Conservation (phyloP, 192 early-diverging fungal genomes). For the Backusella westeae region DNA sequence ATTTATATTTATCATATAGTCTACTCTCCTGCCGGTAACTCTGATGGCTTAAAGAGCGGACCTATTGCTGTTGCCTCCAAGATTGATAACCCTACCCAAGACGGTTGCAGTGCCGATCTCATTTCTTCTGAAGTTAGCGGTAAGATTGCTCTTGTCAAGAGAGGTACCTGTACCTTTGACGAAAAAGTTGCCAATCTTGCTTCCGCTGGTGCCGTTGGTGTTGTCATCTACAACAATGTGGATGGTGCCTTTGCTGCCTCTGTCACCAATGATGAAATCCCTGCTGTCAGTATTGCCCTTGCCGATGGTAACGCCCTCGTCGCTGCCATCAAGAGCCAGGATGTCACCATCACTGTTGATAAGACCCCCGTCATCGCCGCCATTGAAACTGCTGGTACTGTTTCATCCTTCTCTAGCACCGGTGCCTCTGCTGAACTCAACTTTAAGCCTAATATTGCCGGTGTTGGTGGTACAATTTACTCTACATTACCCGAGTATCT, state of each 20-base stretch:
- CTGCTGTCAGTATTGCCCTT: constrained; percentile 48
- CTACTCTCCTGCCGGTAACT: background rate
- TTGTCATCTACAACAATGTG: constrained; percentile 62
- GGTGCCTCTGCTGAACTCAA: constrained; percentile 71
- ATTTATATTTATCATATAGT: background rate
- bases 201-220: constrained; percentile 61
- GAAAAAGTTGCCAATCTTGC: constrained; percentile 57
- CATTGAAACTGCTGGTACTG: constrained; percentile 54
- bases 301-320: constrained; percentile 53
- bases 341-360: constrained; percentile 45
- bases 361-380: constrained; percentile 38
- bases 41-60: constrained; percentile 17
- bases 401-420: constrained; percentile 74
- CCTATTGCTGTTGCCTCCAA: constrained; percentile 45
- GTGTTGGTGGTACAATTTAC: constrained; percentile 50
- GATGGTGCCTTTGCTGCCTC: constrained; percentile 21
- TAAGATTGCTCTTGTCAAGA: constrained; percentile 63
- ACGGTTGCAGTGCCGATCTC: constrained; percentile 48
- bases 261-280: constrained; percentile 44
- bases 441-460: constrained; percentile 49
- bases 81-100: constrained; percentile 37
- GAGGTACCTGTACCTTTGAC: constrained; percentile 72
- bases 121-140: constrained; percentile 42
- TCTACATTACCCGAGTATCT: constrained; percentile 46
- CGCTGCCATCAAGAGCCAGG: constrained; percentile 40